A percentile compares a stretch with the other conserved stretches of the same genome.
phyloP scores from a whole-genome alignment of 2,329 filamentous ascomycete species.

The Myriosclerotinia scirpicola region DNA sequence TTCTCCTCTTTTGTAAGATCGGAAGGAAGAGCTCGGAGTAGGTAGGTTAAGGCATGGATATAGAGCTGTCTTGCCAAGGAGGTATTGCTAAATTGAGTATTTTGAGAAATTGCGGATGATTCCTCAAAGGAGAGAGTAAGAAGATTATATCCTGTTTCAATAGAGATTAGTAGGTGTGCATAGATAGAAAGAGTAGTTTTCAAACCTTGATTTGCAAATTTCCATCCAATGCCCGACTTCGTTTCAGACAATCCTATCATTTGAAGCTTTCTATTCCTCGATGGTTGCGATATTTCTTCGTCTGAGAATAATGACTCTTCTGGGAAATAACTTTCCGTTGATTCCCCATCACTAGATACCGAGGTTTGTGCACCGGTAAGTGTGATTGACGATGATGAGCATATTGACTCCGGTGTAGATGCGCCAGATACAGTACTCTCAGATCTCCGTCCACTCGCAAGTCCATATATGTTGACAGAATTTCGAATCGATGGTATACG shows the following conservation, averaged over 20 bases:
- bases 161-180: background rate
- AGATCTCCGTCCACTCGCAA: conserved; percentile 23
- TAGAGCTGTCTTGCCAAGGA: conserved; percentile 62
- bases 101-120: conserved; percentile 41
- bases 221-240: conserved; percentile 49
- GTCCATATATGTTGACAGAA: conserved; percentile 41
- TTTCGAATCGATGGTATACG: conserved; percentile 51
- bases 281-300: conserved; percentile 27
- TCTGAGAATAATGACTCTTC: conserved; percentile 30
- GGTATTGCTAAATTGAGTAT: conserved; percentile 41
- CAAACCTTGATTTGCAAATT: conserved; percentile 51
- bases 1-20: conserved; percentile 57
- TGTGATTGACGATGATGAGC: conserved; percentile 32
- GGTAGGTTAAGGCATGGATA: conserved; percentile 61
- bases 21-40: conserved; percentile 61
- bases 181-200: background rate
- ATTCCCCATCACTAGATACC: background rate
- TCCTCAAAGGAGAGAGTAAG: conserved; percentile 49
- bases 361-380: conserved; percentile 25
- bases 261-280: conserved; percentile 23
- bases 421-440: conserved; percentile 38
- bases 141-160: conserved; percentile 46
- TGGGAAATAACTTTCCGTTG: conserved; percentile 19
- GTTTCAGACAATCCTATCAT: conserved; percentile 27
- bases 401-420: conserved; percentile 33